Evolutionary conservation across 306 rosid genomes (phyloP), one percentile per base, ranked within the genome.

Genomic region (Mimosa pudica): DNA sequence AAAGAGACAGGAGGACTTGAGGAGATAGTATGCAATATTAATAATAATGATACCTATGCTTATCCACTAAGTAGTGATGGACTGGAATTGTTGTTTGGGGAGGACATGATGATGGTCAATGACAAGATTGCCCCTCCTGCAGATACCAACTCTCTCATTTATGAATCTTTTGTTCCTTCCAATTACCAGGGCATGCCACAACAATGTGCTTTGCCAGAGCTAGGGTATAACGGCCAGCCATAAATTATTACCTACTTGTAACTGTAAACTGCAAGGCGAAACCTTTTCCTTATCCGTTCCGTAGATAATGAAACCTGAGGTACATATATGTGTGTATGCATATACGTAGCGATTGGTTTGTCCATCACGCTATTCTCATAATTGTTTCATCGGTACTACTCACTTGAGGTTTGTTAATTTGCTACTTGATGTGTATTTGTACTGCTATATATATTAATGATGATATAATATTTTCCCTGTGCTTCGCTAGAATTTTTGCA

Each of bases 11-110:
- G 47, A 32, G 74, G 81, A 70, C 63, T 86, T 20, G 88, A 83
- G 79, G 89, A 85, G 35, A 75, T 82, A 74, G 82, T 62, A 45
- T 38, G 80, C 82, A 33, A 17, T 64, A 12, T 4, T 61, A 33
- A 18, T 14, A 48, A 13, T 38, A 61, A 7, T 24, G 10, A 13
- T 71, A 62, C 46, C 11, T 30, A 13, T 71, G 63, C 46, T 77
- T 81, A 81, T 71, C 83, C 83, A 7, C 84, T 81, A 32, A 77
- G 80, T 41, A 63, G 82, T 42, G 84, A 84, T 7, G 92, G 93
- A 87, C 45, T 85, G 71, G 91, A 87, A 63, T 83, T 87, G 67
- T 77, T 90, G 3, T 83, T 71, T 57, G 88, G 83, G n/a, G 90
- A 91, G 5, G 92, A 83, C 54, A 65, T 82, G 70, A 14, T 64